Evolutionary conservation across 305 asterid genomes (phyloP), one percentile per base, ranked within the genome.

Genomic region (Fraxinus floribunda): DNA sequence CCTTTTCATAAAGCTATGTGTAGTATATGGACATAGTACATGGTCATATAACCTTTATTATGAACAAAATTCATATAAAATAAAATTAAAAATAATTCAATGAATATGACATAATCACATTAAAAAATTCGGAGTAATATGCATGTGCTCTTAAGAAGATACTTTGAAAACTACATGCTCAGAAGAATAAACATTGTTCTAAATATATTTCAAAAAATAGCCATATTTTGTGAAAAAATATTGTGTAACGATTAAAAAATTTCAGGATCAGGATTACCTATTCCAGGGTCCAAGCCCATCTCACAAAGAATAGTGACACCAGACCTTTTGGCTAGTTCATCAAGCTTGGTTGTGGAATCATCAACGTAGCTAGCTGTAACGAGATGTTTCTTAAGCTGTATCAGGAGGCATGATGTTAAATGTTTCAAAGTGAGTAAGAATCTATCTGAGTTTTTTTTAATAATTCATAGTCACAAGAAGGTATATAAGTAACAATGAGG

Each of bases 231-330:
- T 1, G 11, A 30, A 70, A 68, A 70, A 70, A 4, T 11, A 7
- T 70, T 5, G 22, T 15, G 10, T 70, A 70, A 30, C 2, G 1
- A 15, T 29, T 70, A 32, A 68, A 70, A 70, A 16, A 70, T 32
- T 32, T 29, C 22, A 16, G 39, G 76, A 32, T 15, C 41, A 70
- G 76, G 76, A n/a, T 86, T 91, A 93, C 99, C 99, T 76, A 94
- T 93, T 86, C 98, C 99, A 35, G 98, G 99, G 88, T 96, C 98
- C 94, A 96, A 89, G 57, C 99, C 98, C 99, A 96, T 96, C 90
- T 96, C 99, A 78, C 98, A 93, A 66, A 96, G 93, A 92, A 96
- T 90, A 34, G 95, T 89, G 77, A 96, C 79, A 80, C 93, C 94
- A 44, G 93, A 87, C 80, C 57, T 75, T 88, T 94, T 96, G 44